phyloP scores from a whole-genome alignment of 208 protist species.

The Crithidia sp. region DNA sequence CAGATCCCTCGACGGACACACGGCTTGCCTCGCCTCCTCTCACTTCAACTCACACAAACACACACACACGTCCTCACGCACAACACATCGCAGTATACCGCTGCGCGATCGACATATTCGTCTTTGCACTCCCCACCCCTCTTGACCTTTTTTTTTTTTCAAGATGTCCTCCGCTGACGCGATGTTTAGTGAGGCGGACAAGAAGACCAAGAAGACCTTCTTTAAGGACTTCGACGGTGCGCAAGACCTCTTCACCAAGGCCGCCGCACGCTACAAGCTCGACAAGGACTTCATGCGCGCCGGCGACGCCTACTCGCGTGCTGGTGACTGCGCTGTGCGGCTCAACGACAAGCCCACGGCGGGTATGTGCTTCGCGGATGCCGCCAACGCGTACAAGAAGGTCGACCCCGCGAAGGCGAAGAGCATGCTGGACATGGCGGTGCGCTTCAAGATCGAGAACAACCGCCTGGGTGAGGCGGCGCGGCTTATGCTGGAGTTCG shows the following conservation, averaged over 20 bases:
- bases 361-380: conserved; percentile 51
- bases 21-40: too few relatives aligned
- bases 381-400: conserved; percentile 71
- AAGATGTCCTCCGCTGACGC: conserved; percentile 52
- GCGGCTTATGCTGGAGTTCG: conserved; percentile 74
- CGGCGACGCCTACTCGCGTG: conserved; percentile 73
- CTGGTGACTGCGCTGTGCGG: conserved; percentile 74
- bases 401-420: conserved; percentile 64
- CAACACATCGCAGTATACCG: too few relatives aligned
- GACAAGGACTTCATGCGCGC: conserved; percentile 80
- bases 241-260: conserved; percentile 80
- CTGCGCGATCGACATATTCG: too few relatives aligned
- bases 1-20: too few relatives aligned
- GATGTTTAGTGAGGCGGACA: conserved; percentile 72
- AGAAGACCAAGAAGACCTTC: conserved; percentile 80
- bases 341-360: conserved; percentile 54
- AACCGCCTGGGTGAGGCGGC: conserved; percentile 71
- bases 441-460: conserved; percentile 75
- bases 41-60: too few relatives aligned
- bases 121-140: not conserved
- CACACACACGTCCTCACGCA: too few relatives aligned
- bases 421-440: conserved; percentile 65
- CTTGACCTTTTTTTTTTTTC: not conserved
- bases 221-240: conserved; percentile 87
- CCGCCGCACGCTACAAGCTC: conserved; percentile 69